Evolutionary conservation across 148 eudicot genomes (phyloP), one percentile per base, ranked within the genome.

Genomic region (Fagopyrum esculentum): DNA sequence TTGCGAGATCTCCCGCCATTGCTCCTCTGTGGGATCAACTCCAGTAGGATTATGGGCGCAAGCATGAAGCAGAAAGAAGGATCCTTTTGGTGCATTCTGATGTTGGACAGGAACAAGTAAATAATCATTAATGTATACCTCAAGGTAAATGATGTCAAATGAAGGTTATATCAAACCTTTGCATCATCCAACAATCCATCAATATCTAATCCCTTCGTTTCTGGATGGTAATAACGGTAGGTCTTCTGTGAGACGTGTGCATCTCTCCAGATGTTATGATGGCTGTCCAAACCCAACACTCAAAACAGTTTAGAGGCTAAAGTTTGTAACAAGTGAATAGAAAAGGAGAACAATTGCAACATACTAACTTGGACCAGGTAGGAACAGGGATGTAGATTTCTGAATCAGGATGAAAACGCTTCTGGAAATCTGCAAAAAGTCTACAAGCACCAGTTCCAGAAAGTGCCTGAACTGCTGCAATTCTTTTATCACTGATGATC

Each of bases 1-100:
- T 57, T 90, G 59, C 12, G 98, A 92, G 80, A 96, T 96, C 82
- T 92, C 98, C 78, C 71, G 87, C 99, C 99, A 96, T 77, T 96
- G 93, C 81, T 90, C 98, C 81, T 86, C 94, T 8, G 99, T 78
- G 54, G 99, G 99, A 81, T 96, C 99, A 56, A 96, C 99, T 79
- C 99, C 99, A 78, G 99, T 92, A 55, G 99, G 99, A 78, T 96
- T 96, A 85, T 96, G 99, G 73, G 99, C 99, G 79, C 99, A 96
- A 74, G 99, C 99, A 83, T 96, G 99, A 77, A 96, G 98, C 81
- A 96, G 79, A 80, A 96, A 92, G 85, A 96, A 85, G 19, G 99
- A 90, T 43, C 98, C 99, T 73, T 85, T 89, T 78, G 97, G 98
- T 17, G 99, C 99, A 87, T 90, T 95, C 99, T 95, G 44, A 75